Conservation (phyloP, 2,329 filamentous ascomycete genomes). For the Trichoderma lentiforme region DNA sequence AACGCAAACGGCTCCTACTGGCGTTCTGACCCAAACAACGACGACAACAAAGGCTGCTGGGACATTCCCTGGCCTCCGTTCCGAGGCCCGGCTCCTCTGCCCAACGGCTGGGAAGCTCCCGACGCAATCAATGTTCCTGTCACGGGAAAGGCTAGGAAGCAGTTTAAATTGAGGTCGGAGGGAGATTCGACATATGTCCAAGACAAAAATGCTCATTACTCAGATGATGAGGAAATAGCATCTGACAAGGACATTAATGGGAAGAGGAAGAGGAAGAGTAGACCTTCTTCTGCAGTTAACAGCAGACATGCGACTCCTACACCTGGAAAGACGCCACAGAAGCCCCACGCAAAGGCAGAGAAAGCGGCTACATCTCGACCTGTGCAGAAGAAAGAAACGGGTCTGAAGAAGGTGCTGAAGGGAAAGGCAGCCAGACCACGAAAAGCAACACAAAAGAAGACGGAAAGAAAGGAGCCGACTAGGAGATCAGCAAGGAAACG, state of each 20-base stretch:
- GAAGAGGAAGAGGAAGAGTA: conserved; percentile 12
- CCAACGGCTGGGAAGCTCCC: conserved; percentile 23
- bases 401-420: background rate
- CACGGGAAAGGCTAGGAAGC: background rate
- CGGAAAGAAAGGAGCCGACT: background rate
- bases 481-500: conserved; percentile 9
- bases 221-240: conserved; percentile 24
- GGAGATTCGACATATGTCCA: conserved; percentile 24
- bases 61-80: conserved; percentile 31
- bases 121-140: conserved; percentile 5
- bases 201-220: conserved; percentile 20
- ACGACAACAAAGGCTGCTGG: conserved; percentile 27
- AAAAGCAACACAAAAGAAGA: background rate
- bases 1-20: conserved; percentile 25
- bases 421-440: background rate
- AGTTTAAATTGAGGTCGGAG: background rate
- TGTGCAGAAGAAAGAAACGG: background rate
- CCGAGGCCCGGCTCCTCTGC: conserved; percentile 24
- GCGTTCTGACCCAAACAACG: conserved; percentile 33
- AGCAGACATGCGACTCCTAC: background rate
- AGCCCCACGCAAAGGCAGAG: background rate
- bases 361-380: background rate
- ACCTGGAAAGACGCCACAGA: background rate
- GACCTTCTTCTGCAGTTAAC: background rate
- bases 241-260: conserved; percentile 2